Evolutionary conservation across 2,329 filamentous ascomycete genomes (phyloP).

Genomic region (Sporothrix phasma): DNA sequence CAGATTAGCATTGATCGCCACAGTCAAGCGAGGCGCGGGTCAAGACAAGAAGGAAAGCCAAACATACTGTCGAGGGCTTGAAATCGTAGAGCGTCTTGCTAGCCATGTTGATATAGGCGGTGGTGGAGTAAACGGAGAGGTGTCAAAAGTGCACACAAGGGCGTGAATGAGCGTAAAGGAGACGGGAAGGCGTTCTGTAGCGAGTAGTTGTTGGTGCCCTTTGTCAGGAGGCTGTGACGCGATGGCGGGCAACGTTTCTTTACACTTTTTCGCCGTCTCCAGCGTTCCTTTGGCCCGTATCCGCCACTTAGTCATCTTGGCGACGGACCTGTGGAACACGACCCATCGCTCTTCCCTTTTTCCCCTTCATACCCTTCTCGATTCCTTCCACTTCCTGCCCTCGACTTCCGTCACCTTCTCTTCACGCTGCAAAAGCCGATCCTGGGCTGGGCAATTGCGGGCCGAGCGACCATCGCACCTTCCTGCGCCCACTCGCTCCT

Average conservation of each 20-base stretch:
- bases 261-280: neutral
- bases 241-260: neutral
- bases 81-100: slow-evolving; percentile 73
- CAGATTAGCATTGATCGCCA: neutral
- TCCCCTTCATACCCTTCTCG: neutral
- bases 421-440: neutral
- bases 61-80: slow-evolving; percentile 69
- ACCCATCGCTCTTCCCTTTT: neutral
- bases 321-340: neutral
- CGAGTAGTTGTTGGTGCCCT: neutral
- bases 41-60: neutral
- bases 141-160: neutral
- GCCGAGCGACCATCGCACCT: neutral
- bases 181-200: too few species aligned
- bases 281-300: neutral
- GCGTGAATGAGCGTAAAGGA: neutral
- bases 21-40: neutral
- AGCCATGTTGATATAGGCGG: slow-evolving; percentile 41
- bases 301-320: slow-evolving; percentile 8
- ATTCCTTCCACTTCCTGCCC: too few species aligned
- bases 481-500: neutral
- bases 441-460: neutral
- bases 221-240: neutral
- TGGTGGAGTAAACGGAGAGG: neutral
- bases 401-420: neutral